phyloP scores from a whole-genome alignment of 306 rosid species.

The Carpinus viminea region DNA sequence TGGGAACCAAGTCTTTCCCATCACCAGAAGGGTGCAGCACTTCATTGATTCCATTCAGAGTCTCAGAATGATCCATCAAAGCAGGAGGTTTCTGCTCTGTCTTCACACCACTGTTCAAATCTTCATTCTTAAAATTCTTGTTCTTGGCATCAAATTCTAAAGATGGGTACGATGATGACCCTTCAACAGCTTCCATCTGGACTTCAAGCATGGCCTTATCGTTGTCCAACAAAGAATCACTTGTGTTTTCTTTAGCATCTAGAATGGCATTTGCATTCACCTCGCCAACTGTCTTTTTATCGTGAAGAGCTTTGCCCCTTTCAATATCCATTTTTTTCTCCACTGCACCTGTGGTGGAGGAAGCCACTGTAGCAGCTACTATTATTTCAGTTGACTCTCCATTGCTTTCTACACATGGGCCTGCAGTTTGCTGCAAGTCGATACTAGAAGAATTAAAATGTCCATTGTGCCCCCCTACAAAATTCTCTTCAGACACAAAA shows the following conservation, averaged over 20 bases:
- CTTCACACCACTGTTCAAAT: slow-evolving; percentile 25
- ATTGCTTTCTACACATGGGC: slow-evolving; percentile 32
- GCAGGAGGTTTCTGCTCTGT: slow-evolving; percentile 34
- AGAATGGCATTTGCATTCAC: slow-evolving; percentile 30
- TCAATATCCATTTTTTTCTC: slow-evolving; percentile 45
- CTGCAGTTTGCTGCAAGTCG: slow-evolving; percentile 32
- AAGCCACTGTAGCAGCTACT: slow-evolving; percentile 23
- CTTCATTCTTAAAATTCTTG: slow-evolving; percentile 23
- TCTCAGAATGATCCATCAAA: slow-evolving; percentile 28
- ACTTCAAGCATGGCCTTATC: slow-evolving; percentile 29
- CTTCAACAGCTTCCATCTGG: slow-evolving; percentile 35
- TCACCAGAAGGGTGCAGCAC: slow-evolving; percentile 27
- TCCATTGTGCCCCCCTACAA: slow-evolving; percentile 22
- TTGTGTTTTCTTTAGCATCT: slow-evolving; percentile 27
- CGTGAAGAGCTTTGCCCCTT: slow-evolving; percentile 29
- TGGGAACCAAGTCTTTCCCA: slow-evolving; percentile 36
- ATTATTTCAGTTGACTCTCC: slow-evolving; percentile 37
- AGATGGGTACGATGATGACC: slow-evolving; percentile 11
- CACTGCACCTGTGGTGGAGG: slow-evolving; percentile 18
- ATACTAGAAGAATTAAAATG: slow-evolving; percentile 26
- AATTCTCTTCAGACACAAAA: slow-evolving; percentile 36
- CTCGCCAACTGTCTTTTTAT: slow-evolving; percentile 30
- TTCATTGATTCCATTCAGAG: slow-evolving; percentile 35
- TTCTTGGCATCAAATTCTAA: slow-evolving; percentile 35
- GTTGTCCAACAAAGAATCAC: slow-evolving; percentile 28